Evolutionary conservation across 2,329 filamentous ascomycete species (phyloP).

Genomic region (Monosporascus sp.): DNA sequence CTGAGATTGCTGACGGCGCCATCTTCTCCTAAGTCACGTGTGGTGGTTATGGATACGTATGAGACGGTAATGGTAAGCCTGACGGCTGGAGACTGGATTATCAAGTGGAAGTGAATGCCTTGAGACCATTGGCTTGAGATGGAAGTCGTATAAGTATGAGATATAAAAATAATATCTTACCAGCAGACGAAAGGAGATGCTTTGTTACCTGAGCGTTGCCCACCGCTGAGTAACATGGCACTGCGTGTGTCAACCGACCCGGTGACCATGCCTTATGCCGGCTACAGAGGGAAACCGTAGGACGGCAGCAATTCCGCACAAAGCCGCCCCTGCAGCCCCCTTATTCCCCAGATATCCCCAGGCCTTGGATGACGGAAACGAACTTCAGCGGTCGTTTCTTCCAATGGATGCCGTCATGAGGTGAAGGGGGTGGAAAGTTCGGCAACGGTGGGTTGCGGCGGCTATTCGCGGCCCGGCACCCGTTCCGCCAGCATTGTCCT

Average conservation of each 20-base stretch:
- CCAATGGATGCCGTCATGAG: background rate
- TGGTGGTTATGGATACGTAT: background rate
- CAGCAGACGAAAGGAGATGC: background rate
- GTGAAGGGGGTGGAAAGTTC: background rate
- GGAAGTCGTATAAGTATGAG: background rate
- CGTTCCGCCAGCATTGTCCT: background rate
- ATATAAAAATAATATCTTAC: background rate
- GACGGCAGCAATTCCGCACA: background rate
- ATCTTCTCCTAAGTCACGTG: slow-evolving; percentile 34
- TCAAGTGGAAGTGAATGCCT: background rate
- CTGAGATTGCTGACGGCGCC: slow-evolving; percentile 54
- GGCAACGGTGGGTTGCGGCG: background rate
- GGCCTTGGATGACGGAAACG: background rate
- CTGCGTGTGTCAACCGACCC: background rate
- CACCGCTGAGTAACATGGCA: background rate
- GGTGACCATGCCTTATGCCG: background rate
- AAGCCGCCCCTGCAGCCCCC: background rate
- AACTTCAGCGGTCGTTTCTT: background rate
- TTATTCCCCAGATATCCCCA: background rate
- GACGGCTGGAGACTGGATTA: background rate
- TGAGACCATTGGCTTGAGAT: background rate
- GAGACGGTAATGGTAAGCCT: background rate
- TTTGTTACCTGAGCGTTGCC: background rate
- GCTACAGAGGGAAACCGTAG: background rate
- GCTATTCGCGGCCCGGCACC: background rate